Evolutionary conservation across 2,329 filamentous ascomycete species (phyloP).

Genomic region (Diaporthe vaccinii): DNA sequence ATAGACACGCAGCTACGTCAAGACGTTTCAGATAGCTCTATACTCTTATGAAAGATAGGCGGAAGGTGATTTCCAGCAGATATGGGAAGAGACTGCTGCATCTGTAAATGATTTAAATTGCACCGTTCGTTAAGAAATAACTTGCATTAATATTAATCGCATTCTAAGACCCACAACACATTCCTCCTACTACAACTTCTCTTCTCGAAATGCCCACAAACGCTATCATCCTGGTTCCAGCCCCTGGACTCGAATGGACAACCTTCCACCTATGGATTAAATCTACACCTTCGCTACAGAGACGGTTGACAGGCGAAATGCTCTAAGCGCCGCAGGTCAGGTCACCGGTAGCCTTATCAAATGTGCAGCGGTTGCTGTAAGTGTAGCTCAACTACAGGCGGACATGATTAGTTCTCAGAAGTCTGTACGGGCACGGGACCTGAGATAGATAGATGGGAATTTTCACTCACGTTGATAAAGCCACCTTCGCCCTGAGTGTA

Average conservation of each 20-base stretch:
- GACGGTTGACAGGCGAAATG: too few relatives aligned
- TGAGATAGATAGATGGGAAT: background rate
- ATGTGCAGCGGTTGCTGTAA: conserved; percentile 10
- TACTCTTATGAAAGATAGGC: background rate
- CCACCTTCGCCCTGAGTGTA: conserved; percentile 41
- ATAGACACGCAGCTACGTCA: background rate
- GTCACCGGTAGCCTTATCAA: background rate
- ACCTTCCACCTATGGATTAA: background rate
- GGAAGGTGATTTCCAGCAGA: background rate
- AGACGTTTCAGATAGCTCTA: background rate
- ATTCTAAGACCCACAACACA: background rate
- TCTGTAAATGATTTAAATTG: background rate
- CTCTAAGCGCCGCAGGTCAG: conserved; percentile 19
- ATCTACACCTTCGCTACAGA: too few relatives aligned
- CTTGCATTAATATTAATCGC: background rate
- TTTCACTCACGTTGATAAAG: conserved; percentile 39
- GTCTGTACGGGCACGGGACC: background rate
- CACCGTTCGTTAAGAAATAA: too few relatives aligned
- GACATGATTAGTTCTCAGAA: background rate
- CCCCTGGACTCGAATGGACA: background rate
- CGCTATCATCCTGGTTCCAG: background rate
- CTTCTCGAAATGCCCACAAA: background rate
- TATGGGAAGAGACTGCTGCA: too few relatives aligned
- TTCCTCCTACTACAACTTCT: background rate
- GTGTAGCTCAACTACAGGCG: conserved; percentile 10